Base-by-base conservation (phyloP, 495 filamentous ascomycete species). In the Xylaria curta region DNA sequence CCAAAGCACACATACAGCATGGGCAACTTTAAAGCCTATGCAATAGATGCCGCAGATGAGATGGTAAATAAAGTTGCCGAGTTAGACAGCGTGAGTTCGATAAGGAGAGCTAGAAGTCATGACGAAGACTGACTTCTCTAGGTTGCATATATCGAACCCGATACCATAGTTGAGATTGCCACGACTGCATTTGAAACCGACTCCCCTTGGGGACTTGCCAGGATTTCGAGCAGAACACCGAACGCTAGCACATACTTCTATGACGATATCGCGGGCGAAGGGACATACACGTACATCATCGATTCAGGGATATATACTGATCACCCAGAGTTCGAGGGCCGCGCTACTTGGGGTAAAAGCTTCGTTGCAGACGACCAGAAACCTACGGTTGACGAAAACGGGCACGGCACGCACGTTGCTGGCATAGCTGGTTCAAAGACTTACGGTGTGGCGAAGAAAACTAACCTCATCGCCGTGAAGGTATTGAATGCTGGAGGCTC, bases 271-370 rank as follows among this genome's bases (percentile, higher is more conserved):
- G 84, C 83, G 12, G 84, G 84, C 49, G 71, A 76, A 56, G 84
- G 81, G 59, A 80, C 82, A 33, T 83, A 76, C 71, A 76, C 79
- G 63, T 86, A 86, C 54, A 80, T 85, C n/a, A 80, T 86, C 71
- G 84, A 83, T 72, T 78, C 80, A 42, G 88, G 87, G 46, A 84
- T 89, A 73, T 81, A 78, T 61, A 77, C 76, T 31, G 69, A 74
- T 3, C 87, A 89, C 73, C 72, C 71, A 44, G 76, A 89, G 44
- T 90, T 90, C 58, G 85, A 74, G 4, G 85, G 85, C 19, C 87
- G 88, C 72, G 87, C 85, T 51, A 77, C 51, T 40, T 82, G 78
- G 64, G 87, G 86, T 54, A 81, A 80, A 71, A 89, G 88, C 78
- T 75, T 79, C 36, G 73, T 75, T 53, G 71, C 76, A 15, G 77